Base-by-base conservation (phyloP, 169 alveolate genomes). In the Babesia divergens region DNA sequence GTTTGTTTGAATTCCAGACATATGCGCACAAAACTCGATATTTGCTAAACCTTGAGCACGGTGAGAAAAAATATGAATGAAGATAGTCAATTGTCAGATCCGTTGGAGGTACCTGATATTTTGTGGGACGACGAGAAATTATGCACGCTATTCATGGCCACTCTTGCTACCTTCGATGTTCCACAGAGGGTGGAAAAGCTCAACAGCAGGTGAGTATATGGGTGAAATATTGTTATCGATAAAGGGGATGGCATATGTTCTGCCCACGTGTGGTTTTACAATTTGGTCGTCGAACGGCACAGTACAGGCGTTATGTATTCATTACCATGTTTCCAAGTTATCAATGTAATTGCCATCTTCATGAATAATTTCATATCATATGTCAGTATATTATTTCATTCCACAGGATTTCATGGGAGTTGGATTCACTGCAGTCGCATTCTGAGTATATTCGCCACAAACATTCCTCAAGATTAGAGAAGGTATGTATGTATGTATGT, bases 111-210 rank as follows among this genome's bases (percentile, higher is more conserved):
- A 18, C 89, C 92, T n/a, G 86, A 82, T 40, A 43, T 70, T 13
- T 37, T 86, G 28, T 86, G 92, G 92, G 92, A 86, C 20, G 64
- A 55, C 28, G 92, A 86, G 50, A 51, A 86, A 18, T 89, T 74
- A 62, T 54, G 82, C 34, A 67, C 72, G 60, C 50, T 86, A 54
- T 86, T 86, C 65, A 32, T 52, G 49, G 60, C 77, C 14, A 47
- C 72, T 32, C 80, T 75, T 42, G 49, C 69, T 50, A 55, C 68
- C 8, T 86, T 86, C 65, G 87, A 77, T 38, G 69, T 82, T 26
- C 79, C 80, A 24, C 84, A 67, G 34, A 75, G 92, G 26, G 80
- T 86, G 31, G 92, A 86, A 44, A 76, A 82, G 44, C 62, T 86
- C 37, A 86, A 86, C 69, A 37, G 32, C 58, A 64, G 74, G 74